A percentile compares a stretch with the other conserved stretches of the same genome.
These are phyloP conservation scores for Erucastrum elatum DNA, from an alignment of 345 rosid genomes.

Conservation along the genomic window DNA sequence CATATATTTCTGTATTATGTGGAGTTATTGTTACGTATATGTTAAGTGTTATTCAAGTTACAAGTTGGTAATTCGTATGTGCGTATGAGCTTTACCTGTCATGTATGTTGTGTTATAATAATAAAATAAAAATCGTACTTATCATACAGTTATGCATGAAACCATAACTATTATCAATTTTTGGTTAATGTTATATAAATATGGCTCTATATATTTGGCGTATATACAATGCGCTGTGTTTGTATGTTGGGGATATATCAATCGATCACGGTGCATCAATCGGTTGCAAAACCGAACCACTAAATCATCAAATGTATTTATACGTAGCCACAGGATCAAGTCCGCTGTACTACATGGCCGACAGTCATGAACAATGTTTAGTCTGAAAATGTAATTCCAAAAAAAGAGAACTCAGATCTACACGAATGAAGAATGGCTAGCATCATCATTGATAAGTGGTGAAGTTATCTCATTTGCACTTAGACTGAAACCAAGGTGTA, in stretches of 20 bases:
- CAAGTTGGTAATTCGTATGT: not conserved
- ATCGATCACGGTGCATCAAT: not conserved
- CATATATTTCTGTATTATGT: too few relatives aligned
- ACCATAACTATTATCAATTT: not conserved
- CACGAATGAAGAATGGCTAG: too few relatives aligned
- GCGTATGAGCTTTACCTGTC: not conserved
- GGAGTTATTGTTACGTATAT: too few relatives aligned
- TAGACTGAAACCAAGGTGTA: not conserved
- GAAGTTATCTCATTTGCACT: not conserved
- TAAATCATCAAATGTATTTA: not conserved
- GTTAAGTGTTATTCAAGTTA: too few relatives aligned
- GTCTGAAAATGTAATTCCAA: not conserved
- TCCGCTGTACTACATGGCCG: not conserved
- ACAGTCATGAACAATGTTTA: not conserved
- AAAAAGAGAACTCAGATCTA: too few relatives aligned
- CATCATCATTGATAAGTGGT: too few relatives aligned
- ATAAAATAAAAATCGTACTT: not conserved
- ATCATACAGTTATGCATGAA: not conserved
- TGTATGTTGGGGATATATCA: not conserved
- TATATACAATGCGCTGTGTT: not conserved
- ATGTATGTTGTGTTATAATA: not conserved
- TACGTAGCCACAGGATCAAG: not conserved
- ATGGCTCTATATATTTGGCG: not conserved
- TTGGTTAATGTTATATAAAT: not conserved
- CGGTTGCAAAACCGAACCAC: not conserved